These are phyloP conservation scores for Gracilaria vermiculophylla DNA, from an alignment of 23 red algal species.

Conservation along the genomic window DNA sequence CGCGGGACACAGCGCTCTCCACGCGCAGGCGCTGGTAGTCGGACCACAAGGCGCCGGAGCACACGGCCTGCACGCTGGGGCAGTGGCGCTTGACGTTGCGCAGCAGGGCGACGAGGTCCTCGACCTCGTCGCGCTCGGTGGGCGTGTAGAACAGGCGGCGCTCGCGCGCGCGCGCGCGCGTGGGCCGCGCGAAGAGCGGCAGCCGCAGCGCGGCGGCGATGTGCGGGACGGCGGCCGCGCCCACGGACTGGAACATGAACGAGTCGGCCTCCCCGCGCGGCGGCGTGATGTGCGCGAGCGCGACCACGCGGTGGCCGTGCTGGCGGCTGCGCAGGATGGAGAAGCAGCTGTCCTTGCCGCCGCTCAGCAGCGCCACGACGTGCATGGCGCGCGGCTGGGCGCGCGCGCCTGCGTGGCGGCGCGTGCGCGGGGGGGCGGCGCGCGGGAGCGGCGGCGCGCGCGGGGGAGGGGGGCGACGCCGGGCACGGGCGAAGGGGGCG, in stretches of 20 bases:
- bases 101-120: constrained; percentile 76
- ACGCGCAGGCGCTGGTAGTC: constrained; percentile 96
- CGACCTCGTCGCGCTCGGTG: constrained; percentile 72
- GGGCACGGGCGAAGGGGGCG: too few relatives aligned
- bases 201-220: constrained; percentile 44
- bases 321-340: constrained; percentile 33
- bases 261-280: constrained; percentile 77
- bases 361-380: constrained; percentile 84
- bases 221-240: constrained; percentile 37
- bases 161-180: background rate
- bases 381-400: constrained; percentile 21
- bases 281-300: constrained; percentile 79
- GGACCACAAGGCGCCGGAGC: constrained; percentile 88
- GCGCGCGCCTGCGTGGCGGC: background rate
- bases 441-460: too few relatives aligned
- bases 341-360: constrained; percentile 95
- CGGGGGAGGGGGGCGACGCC: too few relatives aligned
- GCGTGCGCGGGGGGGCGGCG: too few relatives aligned
- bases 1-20: constrained; percentile 69
- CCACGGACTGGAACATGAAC: constrained; percentile 95
- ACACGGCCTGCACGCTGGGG: constrained; percentile 65
- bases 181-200: constrained; percentile 32
- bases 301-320: constrained; percentile 86
- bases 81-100: constrained; percentile 26
- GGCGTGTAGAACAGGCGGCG: constrained; percentile 33